Base-by-base conservation (phyloP, 2,329 filamentous ascomycete species). In the Penicillium sp. region DNA sequence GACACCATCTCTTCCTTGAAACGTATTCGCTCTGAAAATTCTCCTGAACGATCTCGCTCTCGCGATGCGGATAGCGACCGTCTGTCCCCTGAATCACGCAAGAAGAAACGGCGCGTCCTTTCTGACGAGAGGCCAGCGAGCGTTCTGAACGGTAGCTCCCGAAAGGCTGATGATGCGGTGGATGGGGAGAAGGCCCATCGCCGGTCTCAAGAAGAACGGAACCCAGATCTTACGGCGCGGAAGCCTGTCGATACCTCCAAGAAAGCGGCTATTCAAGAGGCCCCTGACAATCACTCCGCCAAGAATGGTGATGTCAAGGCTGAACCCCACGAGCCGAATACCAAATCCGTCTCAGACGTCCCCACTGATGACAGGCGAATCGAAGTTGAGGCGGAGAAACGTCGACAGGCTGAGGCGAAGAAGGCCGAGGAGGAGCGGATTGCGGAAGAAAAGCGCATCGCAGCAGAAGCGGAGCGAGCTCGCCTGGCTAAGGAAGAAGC, bases 31-130 rank as follows among this genome's bases (percentile, higher is more conserved):
- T 62, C 57, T 33, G 72, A 68, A 41, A 53, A 57, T 15, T 70
- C 68, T n/a, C 69, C 68, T 4, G 63, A 68, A 38, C 49, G 66
- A 38, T 60, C 59, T 25, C 62, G 59, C 20, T 63, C 64, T 8
- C 60, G 59, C 28, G 63, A 54, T 17, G 46, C 52, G n/a, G 60
- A 67, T 21, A 46, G 44, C 21, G 59, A 62, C 29, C 54, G 51
- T 16, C 53, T 62, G 19, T 54, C 60, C 16, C 56, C 56, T 18
- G 63, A 65, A 13, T 35, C 52, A n/a, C 61, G 64, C 10, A 69
- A 68, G 52, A 72, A 72, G 54, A 68, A 68, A 43, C 57, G 68
- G 34, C 67, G 67, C 6, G 59, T 71, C 25, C 50, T 64, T 9
- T 57, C 64, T 2, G 69, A 71, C 28, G 69, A 68, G 30, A 66